Evolutionary conservation across 1,284 basidiomycete species (phyloP), one percentile per base, ranked within the genome.

Genomic region (Cutaneotrichosporon sp.): DNA sequence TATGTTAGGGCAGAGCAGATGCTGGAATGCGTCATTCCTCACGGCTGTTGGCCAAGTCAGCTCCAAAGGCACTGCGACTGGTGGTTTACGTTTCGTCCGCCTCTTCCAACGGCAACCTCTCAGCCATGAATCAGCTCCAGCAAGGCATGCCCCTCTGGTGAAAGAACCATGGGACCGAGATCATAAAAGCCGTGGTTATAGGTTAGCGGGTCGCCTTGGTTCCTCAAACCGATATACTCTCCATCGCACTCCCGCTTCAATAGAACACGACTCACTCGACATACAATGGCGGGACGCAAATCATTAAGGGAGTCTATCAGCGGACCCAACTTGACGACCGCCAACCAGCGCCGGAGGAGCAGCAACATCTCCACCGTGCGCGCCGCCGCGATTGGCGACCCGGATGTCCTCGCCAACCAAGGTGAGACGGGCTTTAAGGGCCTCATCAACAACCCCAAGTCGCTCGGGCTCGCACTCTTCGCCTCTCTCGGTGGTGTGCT

Each of bases 401-500:
- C 30, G 16, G 61, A 57, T n/a, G n/a, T n/a, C 22, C 58, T 67
- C 34, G 61, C 57, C 30, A 36, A 61, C 21, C n/a, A 56, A 46
- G 63, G 61, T 13, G 38, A 52, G 31, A 58, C 62, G 0, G 66
- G 66, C 46, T 68, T 55, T 36, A 38, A 56, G 8, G 63, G 63
- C 26, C 66, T 68, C 18, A 42, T 68, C 47, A n/a, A 46, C 34
- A 68, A 65, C 59, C 40, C 47, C 31, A 65, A 61, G 52, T 49
- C 57, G 8, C 50, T 68, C 13, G 49, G 40, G 5, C 38, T 68
- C 10, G 62, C 64, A 8, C 56, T 63, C 30, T 80, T 80, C 58
- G 77, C 76, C 0, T 76, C 75, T 1, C 62, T 78, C n/a, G 79
- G 79, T 32, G 78, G 77, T 69, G 77, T 80, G 3, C 65, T 80